A percentile compares a stretch with the other conserved stretches of the same genome.
These are phyloP conservation scores for Pythium dissimile DNA, from an alignment of 352 stramenopile genomes.

Conservation along the genomic window DNA sequence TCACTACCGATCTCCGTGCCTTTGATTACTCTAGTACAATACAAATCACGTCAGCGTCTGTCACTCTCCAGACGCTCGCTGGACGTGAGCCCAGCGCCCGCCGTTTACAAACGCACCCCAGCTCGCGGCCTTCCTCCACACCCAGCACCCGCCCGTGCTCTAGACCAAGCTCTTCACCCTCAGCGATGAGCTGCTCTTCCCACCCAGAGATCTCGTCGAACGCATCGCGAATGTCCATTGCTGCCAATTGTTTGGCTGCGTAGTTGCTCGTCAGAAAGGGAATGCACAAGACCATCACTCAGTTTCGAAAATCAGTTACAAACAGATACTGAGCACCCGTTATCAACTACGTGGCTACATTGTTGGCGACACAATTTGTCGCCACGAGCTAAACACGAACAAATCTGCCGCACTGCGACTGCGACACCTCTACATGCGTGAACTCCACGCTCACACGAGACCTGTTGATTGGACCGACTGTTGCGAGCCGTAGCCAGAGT, in stretches of 20 bases:
- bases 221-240: conserved; percentile 65
- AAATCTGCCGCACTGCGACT: background rate
- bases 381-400: background rate
- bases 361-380: too few relatives aligned
- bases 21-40: conserved; percentile 50
- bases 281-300: conserved; percentile 20
- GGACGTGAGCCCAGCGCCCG: too few relatives aligned
- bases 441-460: background rate
- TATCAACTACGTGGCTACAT: conserved; percentile 12
- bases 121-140: conserved; percentile 67
- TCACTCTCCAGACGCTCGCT: too few relatives aligned
- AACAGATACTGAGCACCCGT: conserved; percentile 1
- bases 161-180: conserved; percentile 62
- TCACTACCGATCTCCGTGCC: conserved; percentile 80
- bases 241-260: background rate
- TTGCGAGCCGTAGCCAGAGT: conserved; percentile 13
- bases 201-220: conserved; percentile 73
- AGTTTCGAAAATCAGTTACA: conserved; percentile 1
- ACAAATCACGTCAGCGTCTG: conserved; percentile 2
- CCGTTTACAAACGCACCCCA: conserved; percentile 42
- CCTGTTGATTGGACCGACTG: conserved; percentile 7
- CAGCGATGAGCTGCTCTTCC: conserved; percentile 64
- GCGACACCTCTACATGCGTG: background rate
- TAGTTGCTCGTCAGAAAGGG: background rate
- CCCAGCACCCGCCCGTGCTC: conserved; percentile 52